A percentile compares a stretch with the other conserved stretches of the same genome.
Evolutionary conservation across 257 asterid species (phyloP).

Genomic region (Capsicum baccatum): DNA sequence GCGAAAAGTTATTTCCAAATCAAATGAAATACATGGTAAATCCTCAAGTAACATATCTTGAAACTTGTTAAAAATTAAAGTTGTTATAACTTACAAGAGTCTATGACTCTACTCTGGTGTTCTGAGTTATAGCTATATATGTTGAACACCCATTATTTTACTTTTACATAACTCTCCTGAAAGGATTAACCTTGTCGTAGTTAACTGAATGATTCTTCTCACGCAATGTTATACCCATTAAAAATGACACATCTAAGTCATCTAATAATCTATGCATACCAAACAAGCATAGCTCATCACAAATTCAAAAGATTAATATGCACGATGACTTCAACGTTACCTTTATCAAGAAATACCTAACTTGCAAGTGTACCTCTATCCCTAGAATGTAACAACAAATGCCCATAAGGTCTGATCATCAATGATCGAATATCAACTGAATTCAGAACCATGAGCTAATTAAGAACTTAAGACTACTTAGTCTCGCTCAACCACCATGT

Average conservation of each 20-base stretch:
- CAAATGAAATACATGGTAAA: neutral
- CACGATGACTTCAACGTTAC: neutral
- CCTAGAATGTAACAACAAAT: neutral
- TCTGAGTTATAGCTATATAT: neutral
- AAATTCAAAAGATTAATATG: neutral
- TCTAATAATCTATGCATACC: neutral
- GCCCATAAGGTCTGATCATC: neutral
- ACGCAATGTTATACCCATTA: neutral
- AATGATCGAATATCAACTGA: neutral
- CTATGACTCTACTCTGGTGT: neutral
- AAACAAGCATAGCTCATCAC: neutral
- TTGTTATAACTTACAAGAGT: neutral
- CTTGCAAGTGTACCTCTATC: neutral
- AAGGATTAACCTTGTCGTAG: neutral
- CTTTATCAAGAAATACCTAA: neutral
- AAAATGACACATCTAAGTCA: neutral
- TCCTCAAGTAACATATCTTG: neutral
- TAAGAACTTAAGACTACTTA: neutral
- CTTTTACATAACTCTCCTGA: neutral
- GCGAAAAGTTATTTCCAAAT: neutral
- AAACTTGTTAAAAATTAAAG: neutral
- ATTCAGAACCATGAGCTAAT: neutral
- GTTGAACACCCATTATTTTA: neutral
- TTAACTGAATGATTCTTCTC: neutral
- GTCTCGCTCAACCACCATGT: neutral